These are phyloP conservation scores for Erigeron philadelphicus DNA, from an alignment of 140 eudicot species.

Conservation along the genomic window DNA sequence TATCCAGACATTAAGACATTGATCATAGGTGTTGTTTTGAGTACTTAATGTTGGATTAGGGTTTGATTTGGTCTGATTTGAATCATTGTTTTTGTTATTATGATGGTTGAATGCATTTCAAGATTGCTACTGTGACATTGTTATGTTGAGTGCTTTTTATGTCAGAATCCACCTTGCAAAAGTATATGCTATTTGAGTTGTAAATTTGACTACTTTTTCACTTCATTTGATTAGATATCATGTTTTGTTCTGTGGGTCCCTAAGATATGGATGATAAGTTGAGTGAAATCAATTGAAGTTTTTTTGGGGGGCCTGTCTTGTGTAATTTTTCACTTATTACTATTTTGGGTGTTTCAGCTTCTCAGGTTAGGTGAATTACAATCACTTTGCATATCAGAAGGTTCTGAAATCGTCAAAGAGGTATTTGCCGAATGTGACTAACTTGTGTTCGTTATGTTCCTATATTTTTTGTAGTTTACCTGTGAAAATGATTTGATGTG, in stretches of 20 bases:
- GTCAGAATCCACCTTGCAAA: conserved; percentile 31
- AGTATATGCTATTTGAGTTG: conserved; percentile 24
- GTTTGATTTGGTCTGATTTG: conserved; percentile 14
- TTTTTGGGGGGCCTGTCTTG: not conserved
- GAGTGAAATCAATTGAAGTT: too few species aligned
- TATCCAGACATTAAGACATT: not conserved
- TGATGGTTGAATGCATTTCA: conserved; percentile 13
- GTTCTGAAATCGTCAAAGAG: conserved; percentile 46
- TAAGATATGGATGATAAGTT: not conserved
- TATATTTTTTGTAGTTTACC: not conserved
- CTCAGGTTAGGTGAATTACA: conserved; percentile 47
- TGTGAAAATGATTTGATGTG: not conserved
- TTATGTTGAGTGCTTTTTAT: conserved; percentile 18
- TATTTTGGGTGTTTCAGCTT: conserved; percentile 37
- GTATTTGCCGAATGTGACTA: conserved; percentile 24
- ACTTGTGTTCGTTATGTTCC: not conserved
- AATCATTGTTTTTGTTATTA: not conserved
- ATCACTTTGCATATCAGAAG: conserved; percentile 50
- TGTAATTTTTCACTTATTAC: not conserved
- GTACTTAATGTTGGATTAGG: not conserved
- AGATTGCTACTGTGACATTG: not conserved
- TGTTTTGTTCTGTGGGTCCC: conserved; percentile 24
- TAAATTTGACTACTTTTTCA: conserved; percentile 3
- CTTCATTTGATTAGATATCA: conserved; percentile 11
- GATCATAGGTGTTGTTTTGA: not conserved